Conservation (phyloP, 768 basidiomycete species). For the Lactarius trivialis region DNA sequence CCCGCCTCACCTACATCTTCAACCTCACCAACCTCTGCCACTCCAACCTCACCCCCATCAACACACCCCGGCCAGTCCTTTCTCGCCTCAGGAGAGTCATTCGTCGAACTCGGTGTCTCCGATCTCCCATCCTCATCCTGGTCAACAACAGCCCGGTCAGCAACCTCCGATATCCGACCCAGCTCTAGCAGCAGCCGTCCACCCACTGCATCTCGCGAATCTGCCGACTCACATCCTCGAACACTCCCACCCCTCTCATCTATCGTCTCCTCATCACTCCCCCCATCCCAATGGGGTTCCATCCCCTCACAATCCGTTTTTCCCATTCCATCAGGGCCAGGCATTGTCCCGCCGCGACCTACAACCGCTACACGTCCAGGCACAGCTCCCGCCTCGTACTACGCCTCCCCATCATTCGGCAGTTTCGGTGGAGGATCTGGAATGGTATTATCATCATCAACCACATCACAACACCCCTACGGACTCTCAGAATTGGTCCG, state of each 20-base stretch:
- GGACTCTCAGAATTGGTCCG: conserved; percentile 34
- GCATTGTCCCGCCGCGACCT: conserved; percentile 47
- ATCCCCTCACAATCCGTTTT: conserved; percentile 39
- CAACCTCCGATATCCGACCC: conserved; percentile 36
- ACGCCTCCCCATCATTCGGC: conserved; percentile 41
- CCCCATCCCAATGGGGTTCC: conserved; percentile 23
- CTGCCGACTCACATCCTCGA: conserved; percentile 34
- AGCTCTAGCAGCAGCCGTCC: conserved; percentile 47
- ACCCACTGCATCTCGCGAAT: conserved; percentile 44
- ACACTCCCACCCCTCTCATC: conserved; percentile 69
- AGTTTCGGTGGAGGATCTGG: conserved; percentile 39
- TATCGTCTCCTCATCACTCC: conserved; percentile 68
- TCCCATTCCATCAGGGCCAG: conserved; percentile 53
- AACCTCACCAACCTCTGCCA: conserved; percentile 23
- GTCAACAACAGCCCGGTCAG: conserved; percentile 20
- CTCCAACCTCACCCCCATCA: conserved; percentile 26
- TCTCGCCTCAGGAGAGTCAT: conserved; percentile 49
- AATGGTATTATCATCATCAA: conserved; percentile 31
- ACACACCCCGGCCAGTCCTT: conserved; percentile 52
- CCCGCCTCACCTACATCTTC: conserved; percentile 34
- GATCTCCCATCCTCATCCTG: conserved; percentile 26
- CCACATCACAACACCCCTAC: conserved; percentile 26
- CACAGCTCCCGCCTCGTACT: conserved; percentile 64
- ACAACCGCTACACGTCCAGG: conserved; percentile 58
- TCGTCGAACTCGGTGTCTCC: conserved; percentile 40